phyloP scores from a whole-genome alignment of 805 yeast species.

The Wickerhamiella hasegawae region DNA sequence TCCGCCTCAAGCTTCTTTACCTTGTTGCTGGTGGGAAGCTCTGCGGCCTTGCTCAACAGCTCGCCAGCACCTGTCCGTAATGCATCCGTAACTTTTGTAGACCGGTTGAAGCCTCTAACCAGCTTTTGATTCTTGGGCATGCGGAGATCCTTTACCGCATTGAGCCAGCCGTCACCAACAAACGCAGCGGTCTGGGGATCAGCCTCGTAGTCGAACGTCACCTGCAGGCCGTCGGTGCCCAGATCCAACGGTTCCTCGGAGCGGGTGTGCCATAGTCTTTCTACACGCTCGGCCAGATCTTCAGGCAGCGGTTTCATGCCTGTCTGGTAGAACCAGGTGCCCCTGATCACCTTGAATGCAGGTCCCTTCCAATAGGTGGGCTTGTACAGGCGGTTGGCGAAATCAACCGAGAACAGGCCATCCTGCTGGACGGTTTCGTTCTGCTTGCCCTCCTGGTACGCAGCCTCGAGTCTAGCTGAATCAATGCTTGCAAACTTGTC shows the following conservation, averaged over 20 bases:
- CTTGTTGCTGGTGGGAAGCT: not conserved
- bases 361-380: conserved; percentile 91
- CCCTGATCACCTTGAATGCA: conserved; percentile 63
- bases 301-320: conserved; percentile 32
- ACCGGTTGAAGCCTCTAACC: not conserved
- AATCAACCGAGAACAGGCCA: conserved; percentile 54
- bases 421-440: conserved; percentile 64
- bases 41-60: not conserved
- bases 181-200: not conserved
- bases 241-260: not conserved
- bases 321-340: conserved; percentile 59
- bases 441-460: conserved; percentile 16
- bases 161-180: not conserved
- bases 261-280: conserved; percentile 17
- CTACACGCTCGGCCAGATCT: conserved; percentile 40
- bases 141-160: not conserved
- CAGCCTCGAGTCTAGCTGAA: conserved; percentile 41
- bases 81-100: not conserved
- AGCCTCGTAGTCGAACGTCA: not conserved
- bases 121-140: not conserved
- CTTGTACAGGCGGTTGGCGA: conserved; percentile 33
- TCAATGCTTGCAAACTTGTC: conserved; percentile 53
- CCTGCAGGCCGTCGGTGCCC: not conserved
- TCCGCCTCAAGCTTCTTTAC: not conserved
- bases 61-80: not conserved